phyloP scores from a whole-genome alignment of 306 rosid genomes.

The Fagus crenata region DNA sequence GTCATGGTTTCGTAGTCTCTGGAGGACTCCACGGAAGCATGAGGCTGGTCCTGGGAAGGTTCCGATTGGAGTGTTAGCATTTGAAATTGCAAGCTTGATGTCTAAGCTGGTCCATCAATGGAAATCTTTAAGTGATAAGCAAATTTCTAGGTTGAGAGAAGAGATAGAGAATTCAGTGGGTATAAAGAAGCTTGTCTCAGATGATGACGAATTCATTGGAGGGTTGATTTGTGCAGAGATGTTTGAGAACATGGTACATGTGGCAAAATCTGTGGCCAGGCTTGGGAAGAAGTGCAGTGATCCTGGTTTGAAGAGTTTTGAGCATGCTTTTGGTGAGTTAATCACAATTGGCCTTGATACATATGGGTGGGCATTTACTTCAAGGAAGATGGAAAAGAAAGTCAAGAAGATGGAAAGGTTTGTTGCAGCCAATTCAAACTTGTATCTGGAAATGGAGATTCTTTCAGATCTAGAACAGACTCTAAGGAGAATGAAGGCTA shows the following conservation, averaged over 20 bases:
- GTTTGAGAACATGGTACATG: conserved; percentile 64
- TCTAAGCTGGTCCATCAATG: conserved; percentile 87
- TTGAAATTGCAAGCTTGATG: conserved; percentile 95
- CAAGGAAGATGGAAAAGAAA: conserved; percentile 84
- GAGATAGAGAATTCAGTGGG: conserved; percentile 76
- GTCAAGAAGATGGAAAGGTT: conserved; percentile 88
- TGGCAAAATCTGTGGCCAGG: conserved; percentile 82
- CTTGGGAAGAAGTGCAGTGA: conserved; percentile 82
- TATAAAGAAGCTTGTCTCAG: conserved; percentile 78
- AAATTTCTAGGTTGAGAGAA: conserved; percentile 66
- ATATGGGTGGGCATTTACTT: conserved; percentile 63
- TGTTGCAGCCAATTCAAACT: conserved; percentile 66
- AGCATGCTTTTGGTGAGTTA: conserved; percentile 52
- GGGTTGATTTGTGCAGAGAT: conserved; percentile 66
- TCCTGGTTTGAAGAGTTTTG: conserved; percentile 66
- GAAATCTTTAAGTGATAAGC: conserved; percentile 82
- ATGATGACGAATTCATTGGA: conserved; percentile 62
- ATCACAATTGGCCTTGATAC: conserved; percentile 57
- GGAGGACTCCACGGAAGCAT: conserved; percentile 72
- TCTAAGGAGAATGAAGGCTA: conserved; percentile 69
- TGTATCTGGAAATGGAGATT: conserved; percentile 93
- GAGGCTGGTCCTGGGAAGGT: conserved; percentile 59
- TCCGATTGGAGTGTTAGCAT: conserved; percentile 78
- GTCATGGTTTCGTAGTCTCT: conserved; percentile 82
- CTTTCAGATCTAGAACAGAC: conserved; percentile 89